Base-by-base conservation (phyloP, 2,329 filamentous ascomycete genomes). In the Orbilia ellipsospora region DNA sequence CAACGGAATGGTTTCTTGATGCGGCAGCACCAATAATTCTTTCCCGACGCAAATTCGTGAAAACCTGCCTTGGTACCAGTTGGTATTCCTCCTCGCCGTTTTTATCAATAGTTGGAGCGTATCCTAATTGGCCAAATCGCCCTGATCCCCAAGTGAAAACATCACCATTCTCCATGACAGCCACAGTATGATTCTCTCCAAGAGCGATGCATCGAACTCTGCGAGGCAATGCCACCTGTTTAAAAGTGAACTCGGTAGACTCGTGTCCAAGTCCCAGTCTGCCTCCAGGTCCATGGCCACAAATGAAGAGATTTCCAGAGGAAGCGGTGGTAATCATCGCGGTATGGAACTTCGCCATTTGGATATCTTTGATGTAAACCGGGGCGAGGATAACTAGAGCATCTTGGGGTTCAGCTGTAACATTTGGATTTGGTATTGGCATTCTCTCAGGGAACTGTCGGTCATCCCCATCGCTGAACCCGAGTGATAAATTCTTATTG, bases 61-160 rank as follows among this genome's bases (percentile, higher is more conserved):
- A 97, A 0, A 99, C 91, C 80, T 97, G 95, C 16, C 93, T 89
- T 0, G 95, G 95, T 0, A 88, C 87, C 2, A 88, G 86, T 79
- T 93, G 94, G 78, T 95, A 90, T 0, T 94, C 91, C 73, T 95
- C 92, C 79, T 97, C 92, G 61, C 97, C 92, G 63, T 87, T 78
- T 88, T 86, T 7, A 85, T 82, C 1, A 90, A 87, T 15, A 85
- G 62, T 77, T 93, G 92, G 15, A 16, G 87, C 84, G 81, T 97
- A 98, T 4, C 95, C 95, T 13, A 99, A 86, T 81, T 98, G 94
- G 0, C 90, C 93, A 80, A 88, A 90, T 6, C 87, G 89, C 80
- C 97, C 98, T 78, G 90, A 92, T 6, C 95, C 95, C 95, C 95
- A 99, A 0, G 93, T 95, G 85, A 92, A 97, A 4, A 97, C 88